A percentile compares a stretch with the other conserved stretches of the same genome.
phyloP scores from a whole-genome alignment of 495 filamentous ascomycete species.

The Parmelia sp. region DNA sequence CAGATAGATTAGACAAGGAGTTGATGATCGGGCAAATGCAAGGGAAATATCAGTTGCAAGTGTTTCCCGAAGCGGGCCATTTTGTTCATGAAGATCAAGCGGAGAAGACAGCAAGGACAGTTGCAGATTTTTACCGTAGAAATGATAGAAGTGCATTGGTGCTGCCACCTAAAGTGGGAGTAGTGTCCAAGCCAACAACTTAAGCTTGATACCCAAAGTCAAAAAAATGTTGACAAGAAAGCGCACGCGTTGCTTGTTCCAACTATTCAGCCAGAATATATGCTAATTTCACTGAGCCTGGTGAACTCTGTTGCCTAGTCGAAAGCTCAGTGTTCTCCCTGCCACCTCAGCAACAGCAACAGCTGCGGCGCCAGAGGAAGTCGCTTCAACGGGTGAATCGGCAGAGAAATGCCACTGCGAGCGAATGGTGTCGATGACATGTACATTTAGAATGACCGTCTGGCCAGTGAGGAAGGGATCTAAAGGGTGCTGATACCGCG shows the following conservation, averaged over 20 bases:
- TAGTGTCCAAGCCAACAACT: conserved; percentile 38
- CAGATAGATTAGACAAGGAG: conserved; percentile 89
- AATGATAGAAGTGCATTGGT: conserved; percentile 83
- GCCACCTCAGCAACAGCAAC: conserved; percentile 11
- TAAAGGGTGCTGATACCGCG: conserved; percentile 38
- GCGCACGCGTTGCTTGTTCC: conserved; percentile 7
- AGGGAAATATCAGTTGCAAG: conserved; percentile 94
- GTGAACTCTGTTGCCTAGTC: conserved; percentile 16
- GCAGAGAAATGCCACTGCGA: conserved; percentile 47
- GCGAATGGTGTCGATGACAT: conserved; percentile 58
- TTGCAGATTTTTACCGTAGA: conserved; percentile 85
- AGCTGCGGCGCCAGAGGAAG: conserved; percentile 2
- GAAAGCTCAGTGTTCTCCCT: conserved; percentile 14
- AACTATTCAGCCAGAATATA: not conserved
- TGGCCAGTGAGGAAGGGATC: conserved; percentile 63
- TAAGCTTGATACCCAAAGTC: conserved; percentile 33
- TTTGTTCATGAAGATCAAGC: conserved; percentile 86
- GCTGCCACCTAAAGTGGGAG: conserved; percentile 80
- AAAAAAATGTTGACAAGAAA: not conserved
- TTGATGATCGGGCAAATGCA: conserved; percentile 98
- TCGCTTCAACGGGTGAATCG: conserved; percentile 11
- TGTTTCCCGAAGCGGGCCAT: conserved; percentile 91
- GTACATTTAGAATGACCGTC: conserved; percentile 60
- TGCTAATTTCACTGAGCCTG: not conserved
- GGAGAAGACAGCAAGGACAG: conserved; percentile 70